phyloP scores from a whole-genome alignment of 805 yeast genomes.

The Alloascoidea hylecoeti region DNA sequence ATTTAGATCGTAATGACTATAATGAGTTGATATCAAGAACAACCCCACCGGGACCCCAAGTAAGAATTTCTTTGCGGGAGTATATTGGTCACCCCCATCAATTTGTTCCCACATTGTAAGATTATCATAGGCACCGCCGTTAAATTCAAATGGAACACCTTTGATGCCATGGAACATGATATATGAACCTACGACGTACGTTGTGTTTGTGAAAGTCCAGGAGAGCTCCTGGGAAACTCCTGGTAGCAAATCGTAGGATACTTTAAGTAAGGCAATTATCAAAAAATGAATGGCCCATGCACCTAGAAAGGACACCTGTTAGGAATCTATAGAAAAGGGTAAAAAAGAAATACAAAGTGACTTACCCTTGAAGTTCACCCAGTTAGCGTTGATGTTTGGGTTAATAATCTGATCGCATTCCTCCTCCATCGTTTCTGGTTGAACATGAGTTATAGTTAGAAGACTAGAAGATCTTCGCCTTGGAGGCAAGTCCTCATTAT shows the following conservation, averaged over 20 bases:
- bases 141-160: conserved; percentile 96
- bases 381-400: conserved; percentile 67
- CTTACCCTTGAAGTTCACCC: conserved; percentile 75
- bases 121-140: conserved; percentile 90
- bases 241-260: conserved; percentile 69
- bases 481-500: background rate
- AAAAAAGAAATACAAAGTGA: too few species aligned
- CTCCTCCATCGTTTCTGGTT: conserved; percentile 70
- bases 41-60: conserved; percentile 86
- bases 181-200: conserved; percentile 84
- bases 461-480: conserved; percentile 57
- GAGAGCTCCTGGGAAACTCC: conserved; percentile 71
- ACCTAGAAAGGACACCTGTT: conserved; percentile 10
- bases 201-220: conserved; percentile 88
- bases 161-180: conserved; percentile 94
- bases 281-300: conserved; percentile 94
- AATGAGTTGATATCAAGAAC: conserved; percentile 80
- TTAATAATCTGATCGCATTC: conserved; percentile 65
- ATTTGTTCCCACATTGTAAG: conserved; percentile 98
- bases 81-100: conserved; percentile 91
- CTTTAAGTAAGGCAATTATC: conserved; percentile 57
- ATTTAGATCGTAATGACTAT: conserved; percentile 70
- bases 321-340: too few species aligned
- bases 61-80: conserved; percentile 89
- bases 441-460: conserved; percentile 60